Evolutionary conservation across 2,329 filamentous ascomycete species (phyloP), one percentile per base, ranked within the genome.

Genomic region (Stylonectria norvegica): DNA sequence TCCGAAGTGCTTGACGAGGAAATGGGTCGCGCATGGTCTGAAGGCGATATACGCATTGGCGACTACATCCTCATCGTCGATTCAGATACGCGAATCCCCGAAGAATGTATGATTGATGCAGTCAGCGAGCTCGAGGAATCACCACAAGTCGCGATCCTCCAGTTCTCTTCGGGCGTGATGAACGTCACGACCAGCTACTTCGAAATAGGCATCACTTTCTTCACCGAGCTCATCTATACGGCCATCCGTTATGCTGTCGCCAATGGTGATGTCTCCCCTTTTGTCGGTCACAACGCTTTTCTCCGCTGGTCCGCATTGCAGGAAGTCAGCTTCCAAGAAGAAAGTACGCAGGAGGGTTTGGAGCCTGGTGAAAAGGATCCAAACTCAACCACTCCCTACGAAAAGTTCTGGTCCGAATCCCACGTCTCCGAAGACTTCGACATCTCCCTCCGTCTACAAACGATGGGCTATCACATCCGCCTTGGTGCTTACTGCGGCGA

Each of bases 341-440:
- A 25, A 25, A 12, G 12, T 12, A 25, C 7, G 8, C 8, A 7
- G 22, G 22, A 25, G 12, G 22, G 22, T 12, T 12, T 25, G 22
- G 22, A 7, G 8, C 22, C 22, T 25, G 22, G 22, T 8, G 22
- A 25, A 12, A 7, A 7, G 12, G 22, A 25, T 25, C 22, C 22
- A 25, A 25, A 25, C 22, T 30, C 28, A 15, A 10, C 28, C 9
- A 15, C 8, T 7, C 9, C 9, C 28, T 15, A 10, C 9, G 14
- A 15, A 11, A 80, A 82, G 52, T 87, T 79, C 65, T 89, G 85
- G 85, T 86, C 83, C 6, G 85, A 89, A 58, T 74, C 72, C 4
- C 83, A 85, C 52, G 85, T 89, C 0, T 88, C 84, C 0, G 85
- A 89, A 47, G 85, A 89, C 54, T 89, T 89, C 39, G 85, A 89